These are phyloP conservation scores for Bruguiera gymnorhiza DNA, from an alignment of 345 rosid species.

Conservation along the genomic window DNA sequence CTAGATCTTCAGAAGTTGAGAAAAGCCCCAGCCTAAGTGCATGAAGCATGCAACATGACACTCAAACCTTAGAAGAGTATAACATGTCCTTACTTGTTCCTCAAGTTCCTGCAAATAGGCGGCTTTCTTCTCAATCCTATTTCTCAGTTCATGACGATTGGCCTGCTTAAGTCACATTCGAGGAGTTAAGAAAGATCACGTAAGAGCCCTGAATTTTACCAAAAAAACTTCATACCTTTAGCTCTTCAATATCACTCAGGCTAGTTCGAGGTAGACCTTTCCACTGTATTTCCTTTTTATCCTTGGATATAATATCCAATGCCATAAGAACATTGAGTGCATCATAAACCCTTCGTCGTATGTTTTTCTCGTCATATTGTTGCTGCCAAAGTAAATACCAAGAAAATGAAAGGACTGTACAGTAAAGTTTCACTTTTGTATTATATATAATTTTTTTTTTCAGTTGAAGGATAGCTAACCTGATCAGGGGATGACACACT, in stretches of 20 bases:
- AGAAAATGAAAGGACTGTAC: conserved; percentile 6
- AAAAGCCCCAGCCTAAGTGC: conserved; percentile 7
- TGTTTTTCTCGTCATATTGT: conserved; percentile 98
- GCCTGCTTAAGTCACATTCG: conserved; percentile 38
- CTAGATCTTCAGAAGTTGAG: conserved; percentile 9
- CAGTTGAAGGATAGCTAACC: conserved; percentile 39
- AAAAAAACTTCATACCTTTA: conserved; percentile 60
- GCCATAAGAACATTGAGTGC: conserved; percentile 99
- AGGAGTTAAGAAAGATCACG: conserved; percentile 16
- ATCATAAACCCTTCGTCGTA: conserved; percentile 95
- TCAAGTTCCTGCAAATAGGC: conserved; percentile 85
- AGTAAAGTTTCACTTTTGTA: conserved; percentile 3
- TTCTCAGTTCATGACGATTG: conserved; percentile 68
- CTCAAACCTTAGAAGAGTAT: conserved; percentile 11
- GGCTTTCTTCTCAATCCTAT: conserved; percentile 81
- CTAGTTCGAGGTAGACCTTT: conserved; percentile 97
- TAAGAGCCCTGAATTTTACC: conserved; percentile 18
- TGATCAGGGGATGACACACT: conserved; percentile 82
- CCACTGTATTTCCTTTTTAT: conserved; percentile 98
- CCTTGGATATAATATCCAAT: conserved; percentile 95
- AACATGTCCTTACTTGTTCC: conserved; percentile 72
- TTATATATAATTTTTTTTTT: not conserved
- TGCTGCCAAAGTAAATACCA: conserved; percentile 46
- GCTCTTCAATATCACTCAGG: conserved; percentile 82
- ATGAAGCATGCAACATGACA: conserved; percentile 9